Evolutionary conservation across 768 basidiomycete genomes (phyloP).

Genomic region (Botryobasidium botryosum): DNA sequence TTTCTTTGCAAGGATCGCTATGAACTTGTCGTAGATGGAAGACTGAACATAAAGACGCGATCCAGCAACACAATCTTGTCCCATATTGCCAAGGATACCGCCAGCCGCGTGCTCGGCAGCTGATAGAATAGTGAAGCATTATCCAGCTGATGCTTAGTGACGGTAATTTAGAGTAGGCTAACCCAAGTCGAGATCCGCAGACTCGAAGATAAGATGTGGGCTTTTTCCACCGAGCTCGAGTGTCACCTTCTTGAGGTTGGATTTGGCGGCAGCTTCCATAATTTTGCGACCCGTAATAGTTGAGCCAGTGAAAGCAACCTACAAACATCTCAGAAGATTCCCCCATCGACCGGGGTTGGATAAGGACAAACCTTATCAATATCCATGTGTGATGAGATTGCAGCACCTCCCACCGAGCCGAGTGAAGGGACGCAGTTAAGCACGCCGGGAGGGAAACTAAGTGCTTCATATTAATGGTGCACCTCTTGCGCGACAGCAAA

Average conservation of each 20-base stretch:
- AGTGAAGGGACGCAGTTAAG: conserved; percentile 76
- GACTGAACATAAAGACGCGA: conserved; percentile 84
- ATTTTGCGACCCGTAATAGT: conserved; percentile 79
- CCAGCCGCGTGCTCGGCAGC: conserved; percentile 3
- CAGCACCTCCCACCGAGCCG: conserved; percentile 69
- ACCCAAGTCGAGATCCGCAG: conserved; percentile 82
- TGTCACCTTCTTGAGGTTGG: conserved; percentile 89
- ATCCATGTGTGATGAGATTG: conserved; percentile 62
- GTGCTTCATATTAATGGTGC: not conserved
- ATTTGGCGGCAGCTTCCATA: conserved; percentile 81
- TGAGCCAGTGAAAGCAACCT: conserved; percentile 85
- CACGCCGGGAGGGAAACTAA: conserved; percentile 69
- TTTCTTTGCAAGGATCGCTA: conserved; percentile 44
- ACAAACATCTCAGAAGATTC: not conserved
- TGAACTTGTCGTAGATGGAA: conserved; percentile 69
- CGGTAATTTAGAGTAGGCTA: not conserved
- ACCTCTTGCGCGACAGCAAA: not conserved
- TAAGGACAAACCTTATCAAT: conserved; percentile 55
- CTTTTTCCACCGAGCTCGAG: conserved; percentile 92
- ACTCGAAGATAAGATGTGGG: conserved; percentile 76
- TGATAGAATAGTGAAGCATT: not conserved
- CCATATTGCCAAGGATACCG: conserved; percentile 22
- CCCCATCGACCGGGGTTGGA: too few species aligned
- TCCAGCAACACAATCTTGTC: conserved; percentile 73
- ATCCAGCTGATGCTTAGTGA: conserved; percentile 7